A percentile compares a stretch with the other conserved stretches of the same genome.
Conservation (phyloP, 768 basidiomycete genomes). For the Rhodosporidiobolus sp. region DNA sequence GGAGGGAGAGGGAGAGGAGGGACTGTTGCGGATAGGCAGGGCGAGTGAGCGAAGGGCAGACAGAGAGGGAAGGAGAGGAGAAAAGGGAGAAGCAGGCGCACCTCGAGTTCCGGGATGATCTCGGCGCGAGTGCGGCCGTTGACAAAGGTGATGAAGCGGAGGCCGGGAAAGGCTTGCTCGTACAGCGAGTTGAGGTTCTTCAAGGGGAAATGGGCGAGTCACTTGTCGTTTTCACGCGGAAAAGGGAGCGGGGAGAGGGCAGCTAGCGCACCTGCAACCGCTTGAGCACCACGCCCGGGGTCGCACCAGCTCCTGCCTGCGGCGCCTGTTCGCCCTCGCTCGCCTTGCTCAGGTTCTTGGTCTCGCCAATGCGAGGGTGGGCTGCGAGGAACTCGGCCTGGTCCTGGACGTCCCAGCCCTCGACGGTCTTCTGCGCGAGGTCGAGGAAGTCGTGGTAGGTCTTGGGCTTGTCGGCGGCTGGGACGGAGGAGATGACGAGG, state of each 20-base stretch:
- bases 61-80: constrained; percentile 1
- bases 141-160: constrained; percentile 52
- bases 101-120: constrained; percentile 49
- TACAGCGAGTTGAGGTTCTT: constrained; percentile 49
- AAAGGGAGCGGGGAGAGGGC: neutral
- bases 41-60: no score
- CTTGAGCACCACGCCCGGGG: constrained; percentile 46
- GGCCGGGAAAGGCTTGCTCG: constrained; percentile 47
- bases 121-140: constrained; percentile 49
- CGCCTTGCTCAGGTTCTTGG: constrained; percentile 43
- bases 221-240: neutral
- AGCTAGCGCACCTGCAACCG: constrained; percentile 40
- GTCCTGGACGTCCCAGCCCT: constrained; percentile 43
- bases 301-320: constrained; percentile 23
- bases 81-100: constrained; percentile 27
- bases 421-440: constrained; percentile 39
- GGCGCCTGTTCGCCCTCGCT: constrained; percentile 50
- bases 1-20: constrained; percentile 27
- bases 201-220: neutral
- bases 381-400: constrained; percentile 49
- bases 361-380: constrained; percentile 52
- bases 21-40: neutral
- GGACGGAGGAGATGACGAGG: constrained; percentile 20
- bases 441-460: constrained; percentile 43
- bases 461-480: constrained; percentile 8